Evolutionary conservation across 2,329 filamentous ascomycete genomes (phyloP).

Genomic region (Verticillium isaacii): DNA sequence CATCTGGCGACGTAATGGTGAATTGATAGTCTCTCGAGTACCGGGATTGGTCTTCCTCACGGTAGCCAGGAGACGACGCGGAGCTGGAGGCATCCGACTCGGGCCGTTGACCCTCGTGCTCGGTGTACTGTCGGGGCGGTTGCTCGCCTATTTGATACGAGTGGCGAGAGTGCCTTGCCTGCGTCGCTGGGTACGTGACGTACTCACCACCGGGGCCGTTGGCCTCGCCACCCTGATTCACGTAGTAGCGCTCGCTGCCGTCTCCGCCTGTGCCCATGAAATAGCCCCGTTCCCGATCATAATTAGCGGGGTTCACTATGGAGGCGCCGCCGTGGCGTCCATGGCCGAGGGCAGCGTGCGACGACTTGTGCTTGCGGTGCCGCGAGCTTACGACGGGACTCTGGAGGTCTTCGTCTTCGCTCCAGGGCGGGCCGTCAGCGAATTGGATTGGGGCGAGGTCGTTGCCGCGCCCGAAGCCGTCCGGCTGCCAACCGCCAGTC

Average conservation of each 20-base stretch:
- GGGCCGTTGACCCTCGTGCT: constrained; percentile 45
- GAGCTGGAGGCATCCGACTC: constrained; percentile 56
- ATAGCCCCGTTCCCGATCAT: constrained; percentile 59
- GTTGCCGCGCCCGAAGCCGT: constrained; percentile 56
- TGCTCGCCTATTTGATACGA: constrained; percentile 41
- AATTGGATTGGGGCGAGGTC: constrained; percentile 73
- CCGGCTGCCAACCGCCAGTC: constrained; percentile 39
- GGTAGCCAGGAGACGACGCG: constrained; percentile 53
- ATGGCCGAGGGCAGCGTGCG: constrained; percentile 41
- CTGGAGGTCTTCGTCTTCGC: constrained; percentile 91
- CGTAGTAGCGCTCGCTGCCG: constrained; percentile 70
- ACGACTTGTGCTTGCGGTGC: constrained; percentile 81
- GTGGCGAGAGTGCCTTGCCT: constrained; percentile 53
- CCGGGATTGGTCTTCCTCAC: constrained; percentile 65
- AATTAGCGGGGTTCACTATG: constrained; percentile 43
- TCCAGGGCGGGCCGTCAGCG: constrained; percentile 85
- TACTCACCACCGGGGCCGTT: constrained; percentile 76
- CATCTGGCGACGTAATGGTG: constrained; percentile 89
- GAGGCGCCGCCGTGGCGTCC: constrained; percentile 37
- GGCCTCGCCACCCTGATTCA: constrained; percentile 63
- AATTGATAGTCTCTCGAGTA: constrained; percentile 93
- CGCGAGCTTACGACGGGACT: constrained; percentile 83
- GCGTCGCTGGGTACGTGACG: constrained; percentile 69
- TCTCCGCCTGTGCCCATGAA: constrained; percentile 64
- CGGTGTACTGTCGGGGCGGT: constrained; percentile 38